Conservation (phyloP, 2,329 filamentous ascomycete genomes). For the Phyllosticta citribraziliensis region DNA sequence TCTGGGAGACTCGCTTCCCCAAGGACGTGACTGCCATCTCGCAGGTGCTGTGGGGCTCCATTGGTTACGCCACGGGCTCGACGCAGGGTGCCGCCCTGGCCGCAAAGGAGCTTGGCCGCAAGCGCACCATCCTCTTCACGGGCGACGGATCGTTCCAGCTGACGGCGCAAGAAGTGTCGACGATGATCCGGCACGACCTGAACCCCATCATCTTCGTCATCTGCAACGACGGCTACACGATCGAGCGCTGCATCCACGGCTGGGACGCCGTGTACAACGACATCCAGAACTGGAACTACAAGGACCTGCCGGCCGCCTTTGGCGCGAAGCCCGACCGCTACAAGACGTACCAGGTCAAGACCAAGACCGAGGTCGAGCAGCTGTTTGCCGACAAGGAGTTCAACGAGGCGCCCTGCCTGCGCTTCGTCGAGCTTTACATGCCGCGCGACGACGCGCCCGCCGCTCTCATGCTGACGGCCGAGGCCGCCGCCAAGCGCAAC, state of each 20-base stretch:
- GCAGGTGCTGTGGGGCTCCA: slow-evolving; percentile 64
- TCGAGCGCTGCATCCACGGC: slow-evolving; percentile 81
- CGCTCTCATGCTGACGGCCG: slow-evolving; percentile 58
- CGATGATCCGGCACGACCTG: slow-evolving; percentile 67
- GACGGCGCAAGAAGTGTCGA: slow-evolving; percentile 73
- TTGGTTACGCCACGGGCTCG: slow-evolving; percentile 55
- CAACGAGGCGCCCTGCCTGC: slow-evolving; percentile 35
- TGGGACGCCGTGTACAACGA: slow-evolving; percentile 75
- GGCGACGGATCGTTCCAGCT: slow-evolving; percentile 82
- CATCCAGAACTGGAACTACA: slow-evolving; percentile 64
- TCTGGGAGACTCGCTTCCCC: slow-evolving; percentile 77
- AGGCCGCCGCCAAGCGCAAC: slow-evolving; percentile 61
- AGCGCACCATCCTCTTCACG: slow-evolving; percentile 73
- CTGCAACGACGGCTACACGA: slow-evolving; percentile 82
- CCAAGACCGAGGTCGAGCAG: slow-evolving; percentile 55
- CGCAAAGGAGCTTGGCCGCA: slow-evolving; percentile 51
- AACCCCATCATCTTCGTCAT: slow-evolving; percentile 77
- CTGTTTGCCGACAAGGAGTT: slow-evolving; percentile 58
- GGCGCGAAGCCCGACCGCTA: slow-evolving; percentile 49
- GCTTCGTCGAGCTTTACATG: slow-evolving; percentile 78
- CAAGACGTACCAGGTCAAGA: slow-evolving; percentile 58
- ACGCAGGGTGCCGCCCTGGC: slow-evolving; percentile 64
- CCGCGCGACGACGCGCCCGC: slow-evolving; percentile 67
- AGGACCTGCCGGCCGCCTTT: slow-evolving; percentile 57
- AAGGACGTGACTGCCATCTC: slow-evolving; percentile 66